Evolutionary conservation across 1,284 basidiomycete species (phyloP).

Genomic region (Xanthoconium separans): DNA sequence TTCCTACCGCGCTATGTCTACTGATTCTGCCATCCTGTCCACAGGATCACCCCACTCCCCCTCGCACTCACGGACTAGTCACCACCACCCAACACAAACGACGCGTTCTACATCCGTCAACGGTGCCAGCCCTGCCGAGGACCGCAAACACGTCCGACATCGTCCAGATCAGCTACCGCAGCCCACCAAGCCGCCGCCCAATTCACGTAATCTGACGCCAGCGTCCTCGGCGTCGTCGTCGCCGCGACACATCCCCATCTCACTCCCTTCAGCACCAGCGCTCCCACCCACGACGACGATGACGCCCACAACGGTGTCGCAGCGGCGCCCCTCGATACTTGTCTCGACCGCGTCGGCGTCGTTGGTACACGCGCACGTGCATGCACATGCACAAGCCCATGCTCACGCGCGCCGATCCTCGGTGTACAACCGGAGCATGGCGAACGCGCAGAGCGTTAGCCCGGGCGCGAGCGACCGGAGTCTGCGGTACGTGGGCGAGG

Average conservation of each 20-base stretch:
- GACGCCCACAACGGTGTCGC: constrained; percentile 27
- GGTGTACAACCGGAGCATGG: constrained; percentile 29
- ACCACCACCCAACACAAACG: constrained; percentile 4
- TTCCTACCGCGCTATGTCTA: constrained; percentile 27
- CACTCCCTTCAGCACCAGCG: constrained; percentile 43
- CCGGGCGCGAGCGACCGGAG: constrained; percentile 40
- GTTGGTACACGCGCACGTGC: constrained; percentile 16
- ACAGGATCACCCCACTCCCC: constrained; percentile 21
- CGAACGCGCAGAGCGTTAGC: constrained; percentile 25
- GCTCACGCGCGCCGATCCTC: constrained; percentile 38
- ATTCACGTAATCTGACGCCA: constrained; percentile 45
- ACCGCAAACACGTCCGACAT: constrained; percentile 23
- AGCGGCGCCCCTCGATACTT: constrained; percentile 30
- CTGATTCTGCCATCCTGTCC: constrained; percentile 20
- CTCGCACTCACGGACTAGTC: constrained; percentile 21
- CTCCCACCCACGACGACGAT: constrained; percentile 38
- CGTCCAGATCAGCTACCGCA: constrained; percentile 18
- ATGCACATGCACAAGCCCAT: constrained; percentile 19
- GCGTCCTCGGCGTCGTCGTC: constrained; percentile 61
- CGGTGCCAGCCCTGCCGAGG: constrained; percentile 11
- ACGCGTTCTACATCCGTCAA: constrained; percentile 18
- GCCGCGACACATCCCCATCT: constrained; percentile 44
- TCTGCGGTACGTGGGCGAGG: constrained; percentile 67
- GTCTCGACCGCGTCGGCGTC: constrained; percentile 17
- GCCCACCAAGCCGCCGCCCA: constrained; percentile 30